These are phyloP conservation scores for Starmerella bombicola DNA, from an alignment of 805 yeast species.

Conservation along the genomic window DNA sequence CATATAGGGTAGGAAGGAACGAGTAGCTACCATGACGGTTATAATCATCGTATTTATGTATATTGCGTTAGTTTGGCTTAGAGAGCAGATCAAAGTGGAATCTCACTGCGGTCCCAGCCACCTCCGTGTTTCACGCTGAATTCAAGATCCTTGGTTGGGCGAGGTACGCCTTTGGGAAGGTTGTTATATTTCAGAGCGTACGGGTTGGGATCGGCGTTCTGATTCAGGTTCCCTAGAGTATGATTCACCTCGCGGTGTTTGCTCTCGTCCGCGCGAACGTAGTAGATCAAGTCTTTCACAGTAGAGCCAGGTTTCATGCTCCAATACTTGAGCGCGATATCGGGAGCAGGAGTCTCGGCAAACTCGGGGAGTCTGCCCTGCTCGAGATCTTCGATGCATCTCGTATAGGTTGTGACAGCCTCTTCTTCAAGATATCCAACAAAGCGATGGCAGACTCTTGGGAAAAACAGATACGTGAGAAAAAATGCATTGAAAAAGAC, in stretches of 20 bases:
- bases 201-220: slow-evolving; percentile 7
- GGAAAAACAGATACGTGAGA: slow-evolving; percentile 5
- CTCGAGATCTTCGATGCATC: slow-evolving; percentile 5
- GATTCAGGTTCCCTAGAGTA: slow-evolving; percentile 6
- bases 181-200: slow-evolving; percentile 3
- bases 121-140: slow-evolving; percentile 1
- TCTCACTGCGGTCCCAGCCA: slow-evolving; percentile 5
- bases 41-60: too few species aligned
- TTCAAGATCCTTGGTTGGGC: slow-evolving; percentile 4
- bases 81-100: neutral
- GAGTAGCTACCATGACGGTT: too few species aligned
- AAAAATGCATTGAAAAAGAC: slow-evolving; percentile 7
- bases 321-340: slow-evolving; percentile 7
- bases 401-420: slow-evolving; percentile 3
- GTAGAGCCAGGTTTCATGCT: slow-evolving; percentile 1
- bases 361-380: slow-evolving; percentile 4
- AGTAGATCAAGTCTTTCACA: slow-evolving; percentile 8
- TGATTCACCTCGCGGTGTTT: slow-evolving; percentile 10
- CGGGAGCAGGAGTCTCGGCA: slow-evolving; percentile 2
- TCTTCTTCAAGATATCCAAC: slow-evolving; percentile 10
- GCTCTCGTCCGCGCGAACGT: slow-evolving; percentile 9
- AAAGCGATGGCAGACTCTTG: slow-evolving; percentile 7
- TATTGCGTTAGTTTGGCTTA: too few species aligned
- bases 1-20: too few species aligned
- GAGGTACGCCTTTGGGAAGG: slow-evolving; percentile 2